Base-by-base conservation (phyloP, 768 basidiomycete species). In the Kwoniella newhampshirensis region DNA sequence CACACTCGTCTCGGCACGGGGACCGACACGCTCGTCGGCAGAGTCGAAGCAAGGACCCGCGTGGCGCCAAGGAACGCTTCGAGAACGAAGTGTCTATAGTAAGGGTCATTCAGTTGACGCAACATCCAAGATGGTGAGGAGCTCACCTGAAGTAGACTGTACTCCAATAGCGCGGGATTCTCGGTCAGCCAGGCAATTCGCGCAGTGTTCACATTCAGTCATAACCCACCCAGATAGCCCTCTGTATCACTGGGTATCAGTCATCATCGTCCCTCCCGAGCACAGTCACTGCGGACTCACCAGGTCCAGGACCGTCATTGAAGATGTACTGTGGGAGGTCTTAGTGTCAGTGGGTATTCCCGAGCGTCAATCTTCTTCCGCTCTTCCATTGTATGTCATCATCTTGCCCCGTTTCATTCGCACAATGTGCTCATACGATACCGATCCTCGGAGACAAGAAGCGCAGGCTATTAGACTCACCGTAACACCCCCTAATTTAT, bases 41-140 rank as follows among this genome's bases (percentile, higher is more conserved):
- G 26, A 15, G 58, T 58, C 1, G 64, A 58, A 2, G 62, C 67
- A 12, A 69, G 32, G 0, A 60, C 55, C 21, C 68, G 28, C 6
- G 68, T 56, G 0, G 68, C 68, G 13, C 68, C 68, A 12, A 70
- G 43, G 53, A 70, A 70, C 21, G 64, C 64, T 54, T 70, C 68
- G n/a, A 64, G 50, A 6, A 65, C 68, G 26, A 70, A 70, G 36
- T 70, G 68, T 48, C 66, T 66, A 23, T 15, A 50, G 17, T n/a
- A 23, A 4, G 27, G 30, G 41, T 54, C 40, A 60, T n/a, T n/a
- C n/a, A n/a, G n/a, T n/a, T n/a, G n/a, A n/a, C n/a, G n/a, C n/a
- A n/a, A n/a, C n/a, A n/a, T n/a, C n/a, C n/a, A n/a, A n/a, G n/a
- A n/a, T n/a, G n/a, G n/a, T n/a, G n/a, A 9, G 23, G 8, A 30